Percentiles rank a stretch among this genome's conserved stretches.
Evolutionary conservation across 345 rosid genomes (phyloP).

Genomic region (Rhodomyrtus tomentosa): DNA sequence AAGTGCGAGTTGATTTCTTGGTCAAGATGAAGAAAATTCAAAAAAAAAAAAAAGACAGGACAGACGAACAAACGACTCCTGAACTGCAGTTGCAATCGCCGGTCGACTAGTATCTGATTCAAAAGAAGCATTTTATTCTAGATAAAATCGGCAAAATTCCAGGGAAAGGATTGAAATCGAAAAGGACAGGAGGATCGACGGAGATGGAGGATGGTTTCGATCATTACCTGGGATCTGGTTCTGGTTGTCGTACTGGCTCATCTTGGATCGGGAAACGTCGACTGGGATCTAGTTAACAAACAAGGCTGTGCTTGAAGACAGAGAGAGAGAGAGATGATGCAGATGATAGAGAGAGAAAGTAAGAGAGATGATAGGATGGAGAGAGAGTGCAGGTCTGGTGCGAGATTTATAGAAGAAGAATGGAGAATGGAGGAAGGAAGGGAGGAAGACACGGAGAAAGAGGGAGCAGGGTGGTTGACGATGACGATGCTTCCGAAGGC

Average conservation of each 20-base stretch:
- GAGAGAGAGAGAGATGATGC: neutral
- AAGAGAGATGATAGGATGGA: neutral
- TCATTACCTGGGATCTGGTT: slow-evolving; percentile 14
- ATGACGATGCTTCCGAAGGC: neutral
- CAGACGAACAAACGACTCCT: neutral
- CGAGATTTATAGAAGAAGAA: neutral
- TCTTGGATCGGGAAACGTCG: neutral
- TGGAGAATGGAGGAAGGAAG: neutral
- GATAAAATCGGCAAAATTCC: neutral
- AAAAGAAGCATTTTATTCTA: neutral
- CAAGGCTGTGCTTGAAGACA: neutral
- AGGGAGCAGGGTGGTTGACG: neutral
- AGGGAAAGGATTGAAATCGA: neutral
- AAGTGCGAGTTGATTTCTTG: neutral
- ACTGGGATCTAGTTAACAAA: neutral
- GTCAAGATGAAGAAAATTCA: neutral
- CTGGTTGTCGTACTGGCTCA: slow-evolving; percentile 15
- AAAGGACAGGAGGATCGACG: neutral
- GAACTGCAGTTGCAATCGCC: neutral
- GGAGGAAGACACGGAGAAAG: neutral
- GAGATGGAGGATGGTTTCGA: neutral
- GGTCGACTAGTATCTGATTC: too few relatives aligned
- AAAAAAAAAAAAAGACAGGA: neutral
- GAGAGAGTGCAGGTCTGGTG: neutral
- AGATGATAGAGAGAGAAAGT: too few relatives aligned